Conservation (phyloP, 129 eudicot species). For the Ambrosia trifida region DNA sequence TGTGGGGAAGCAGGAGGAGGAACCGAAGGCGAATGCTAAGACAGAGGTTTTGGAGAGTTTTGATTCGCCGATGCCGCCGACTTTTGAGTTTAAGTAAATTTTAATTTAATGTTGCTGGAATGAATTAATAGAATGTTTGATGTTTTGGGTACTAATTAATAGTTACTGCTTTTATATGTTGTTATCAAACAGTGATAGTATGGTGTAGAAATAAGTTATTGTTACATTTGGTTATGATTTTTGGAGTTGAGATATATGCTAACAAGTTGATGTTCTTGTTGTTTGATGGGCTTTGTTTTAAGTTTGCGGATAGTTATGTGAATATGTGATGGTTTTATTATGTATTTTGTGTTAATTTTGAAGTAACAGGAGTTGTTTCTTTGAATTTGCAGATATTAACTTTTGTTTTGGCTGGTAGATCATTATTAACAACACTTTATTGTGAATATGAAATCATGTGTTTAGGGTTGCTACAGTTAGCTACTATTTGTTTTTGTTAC, state of each 20-base stretch:
- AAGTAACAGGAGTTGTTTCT: not conserved
- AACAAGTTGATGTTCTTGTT: not conserved
- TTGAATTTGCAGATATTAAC: not conserved
- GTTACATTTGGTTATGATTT: not conserved
- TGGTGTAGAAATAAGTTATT: not conserved
- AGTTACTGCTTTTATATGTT: no score
- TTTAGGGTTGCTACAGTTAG: not conserved
- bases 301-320: no score
- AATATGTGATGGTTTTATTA: not conserved
- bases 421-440: not conserved
- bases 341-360: not conserved
- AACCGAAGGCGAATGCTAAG: slow-evolving; percentile 5
- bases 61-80: slow-evolving; percentile 35
- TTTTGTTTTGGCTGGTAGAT: no score
- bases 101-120: not conserved
- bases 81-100: slow-evolving; percentile 33
- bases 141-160: slow-evolving; percentile 3
- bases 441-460: not conserved
- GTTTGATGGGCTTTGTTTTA: not conserved
- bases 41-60: slow-evolving; percentile 38
- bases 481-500: not conserved
- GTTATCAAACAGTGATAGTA: not conserved
- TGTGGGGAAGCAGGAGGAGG: slow-evolving; percentile 35
- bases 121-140: not conserved
- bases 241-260: not conserved